A percentile compares a stretch with the other conserved stretches of the same genome.
Conservation (phyloP, 2,329 filamentous ascomycete species). For the Aaosphaeria pasadenensis region DNA sequence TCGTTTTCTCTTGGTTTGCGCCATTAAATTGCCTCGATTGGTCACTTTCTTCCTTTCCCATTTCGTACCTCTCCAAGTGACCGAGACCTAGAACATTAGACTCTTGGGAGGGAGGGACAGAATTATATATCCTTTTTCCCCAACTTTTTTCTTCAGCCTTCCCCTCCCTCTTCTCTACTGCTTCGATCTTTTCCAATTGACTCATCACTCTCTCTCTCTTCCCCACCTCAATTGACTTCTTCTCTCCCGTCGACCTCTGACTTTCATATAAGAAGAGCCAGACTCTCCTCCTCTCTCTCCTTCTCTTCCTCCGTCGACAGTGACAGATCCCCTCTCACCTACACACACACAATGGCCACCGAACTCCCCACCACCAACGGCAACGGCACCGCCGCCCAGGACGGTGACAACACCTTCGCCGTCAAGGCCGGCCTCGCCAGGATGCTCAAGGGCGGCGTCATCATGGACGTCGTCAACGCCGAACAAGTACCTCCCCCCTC, state of each 20-base stretch:
- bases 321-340: neutral
- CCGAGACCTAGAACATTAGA: too few species aligned
- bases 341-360: slow-evolving; percentile 38
- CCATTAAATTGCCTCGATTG: too few species aligned
- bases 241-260: neutral
- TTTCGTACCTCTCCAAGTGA: too few species aligned
- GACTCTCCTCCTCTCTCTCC: neutral
- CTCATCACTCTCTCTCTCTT: neutral
- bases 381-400: slow-evolving; percentile 42
- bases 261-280: neutral
- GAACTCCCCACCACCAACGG: slow-evolving; percentile 47
- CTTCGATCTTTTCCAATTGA: neutral
- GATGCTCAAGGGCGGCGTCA: slow-evolving; percentile 98
- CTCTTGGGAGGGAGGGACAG: neutral
- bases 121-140: neutral
- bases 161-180: neutral
- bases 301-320: neutral
- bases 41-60: too few species aligned
- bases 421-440: slow-evolving; percentile 94
- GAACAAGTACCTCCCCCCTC: slow-evolving; percentile 59
- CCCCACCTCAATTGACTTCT: neutral
- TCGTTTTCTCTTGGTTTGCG: too few species aligned
- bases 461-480: slow-evolving; percentile 97
- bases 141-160: neutral
- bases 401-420: slow-evolving; percentile 62